Evolutionary conservation across 106 monocot genomes (phyloP).

Genomic region (Agapanthus africanus): DNA sequence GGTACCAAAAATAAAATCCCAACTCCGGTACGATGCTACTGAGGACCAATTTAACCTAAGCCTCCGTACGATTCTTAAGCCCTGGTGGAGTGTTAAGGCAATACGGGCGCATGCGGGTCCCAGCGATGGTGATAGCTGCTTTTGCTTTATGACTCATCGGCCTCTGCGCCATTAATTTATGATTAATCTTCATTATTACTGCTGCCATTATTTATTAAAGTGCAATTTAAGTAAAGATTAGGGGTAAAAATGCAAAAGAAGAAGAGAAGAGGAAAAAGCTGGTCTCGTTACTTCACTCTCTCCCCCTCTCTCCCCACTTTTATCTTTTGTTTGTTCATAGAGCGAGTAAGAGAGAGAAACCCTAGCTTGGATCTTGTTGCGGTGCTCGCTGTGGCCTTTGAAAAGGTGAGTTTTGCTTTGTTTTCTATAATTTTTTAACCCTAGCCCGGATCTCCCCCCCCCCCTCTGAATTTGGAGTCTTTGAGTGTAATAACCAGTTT

Average conservation of each 20-base stretch:
- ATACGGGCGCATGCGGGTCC: not conserved
- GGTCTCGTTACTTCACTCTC: not conserved
- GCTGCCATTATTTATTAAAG: not conserved
- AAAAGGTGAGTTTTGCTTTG: not conserved
- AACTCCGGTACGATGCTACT: too few species aligned
- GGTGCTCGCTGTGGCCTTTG: not conserved
- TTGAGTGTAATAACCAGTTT: not conserved
- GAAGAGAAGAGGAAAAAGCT: not conserved
- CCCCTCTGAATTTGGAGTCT: not conserved
- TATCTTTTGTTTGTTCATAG: not conserved
- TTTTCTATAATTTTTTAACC: not conserved
- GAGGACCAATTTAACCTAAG: too few species aligned
- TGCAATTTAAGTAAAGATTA: not conserved
- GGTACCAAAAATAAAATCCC: too few species aligned
- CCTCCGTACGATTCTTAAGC: not conserved
- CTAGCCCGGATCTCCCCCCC: not conserved
- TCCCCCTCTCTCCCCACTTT: not conserved
- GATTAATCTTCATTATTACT: not conserved
- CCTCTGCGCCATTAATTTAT: not conserved
- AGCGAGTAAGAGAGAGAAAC: not conserved
- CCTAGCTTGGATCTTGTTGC: not conserved
- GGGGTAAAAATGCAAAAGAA: not conserved
- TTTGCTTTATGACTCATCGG: slow-evolving; percentile 4
- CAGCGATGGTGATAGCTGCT: not conserved
- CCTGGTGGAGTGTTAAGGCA: not conserved